These are phyloP conservation scores for Trichoderma lentiforme DNA, from an alignment of 2,329 filamentous ascomycete species.

Conservation along the genomic window DNA sequence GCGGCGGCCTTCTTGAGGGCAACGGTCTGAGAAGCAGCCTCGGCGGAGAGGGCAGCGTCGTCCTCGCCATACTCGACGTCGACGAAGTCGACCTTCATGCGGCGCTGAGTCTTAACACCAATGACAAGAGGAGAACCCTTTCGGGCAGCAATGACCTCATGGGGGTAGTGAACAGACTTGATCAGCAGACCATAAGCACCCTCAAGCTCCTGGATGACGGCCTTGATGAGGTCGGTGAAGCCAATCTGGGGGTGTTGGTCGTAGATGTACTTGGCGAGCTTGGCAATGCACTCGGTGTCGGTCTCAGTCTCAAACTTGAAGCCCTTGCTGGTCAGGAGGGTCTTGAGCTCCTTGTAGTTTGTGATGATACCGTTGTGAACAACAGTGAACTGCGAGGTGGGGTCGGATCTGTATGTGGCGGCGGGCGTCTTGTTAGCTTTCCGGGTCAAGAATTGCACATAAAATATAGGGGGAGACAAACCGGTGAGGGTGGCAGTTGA, in stretches of 20 bases:
- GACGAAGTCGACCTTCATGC: slow-evolving; percentile 99
- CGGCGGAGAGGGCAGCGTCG: slow-evolving; percentile 76
- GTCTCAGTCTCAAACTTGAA: slow-evolving; percentile 99
- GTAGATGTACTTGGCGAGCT: slow-evolving; percentile 97
- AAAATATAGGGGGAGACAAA: slow-evolving; percentile 43
- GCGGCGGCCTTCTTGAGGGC: slow-evolving; percentile 82
- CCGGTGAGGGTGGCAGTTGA: slow-evolving; percentile 99
- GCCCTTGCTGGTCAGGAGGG: slow-evolving; percentile 86
- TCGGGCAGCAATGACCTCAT: slow-evolving; percentile 94
- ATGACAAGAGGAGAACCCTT: slow-evolving; percentile 98
- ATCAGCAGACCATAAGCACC: slow-evolving; percentile 95
- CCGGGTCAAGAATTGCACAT: background rate
- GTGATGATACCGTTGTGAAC: slow-evolving; percentile 99
- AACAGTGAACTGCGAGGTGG: slow-evolving; percentile 91
- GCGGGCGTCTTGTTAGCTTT: slow-evolving; percentile 14
- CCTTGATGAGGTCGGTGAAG: slow-evolving; percentile 95
- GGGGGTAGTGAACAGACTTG: slow-evolving; percentile 98
- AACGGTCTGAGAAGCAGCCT: slow-evolving; percentile 93
- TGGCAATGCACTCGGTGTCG: slow-evolving; percentile 98
- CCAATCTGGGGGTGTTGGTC: slow-evolving; percentile 91
- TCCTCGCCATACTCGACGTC: slow-evolving; percentile 97
- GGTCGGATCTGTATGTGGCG: slow-evolving; percentile 68
- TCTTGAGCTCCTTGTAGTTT: slow-evolving; percentile 99
- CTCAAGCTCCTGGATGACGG: slow-evolving; percentile 96
- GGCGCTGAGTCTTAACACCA: slow-evolving; percentile 92